Evolutionary conservation across 257 asterid species (phyloP), one percentile per base, ranked within the genome.

Genomic region (Euphrasia confusa): DNA sequence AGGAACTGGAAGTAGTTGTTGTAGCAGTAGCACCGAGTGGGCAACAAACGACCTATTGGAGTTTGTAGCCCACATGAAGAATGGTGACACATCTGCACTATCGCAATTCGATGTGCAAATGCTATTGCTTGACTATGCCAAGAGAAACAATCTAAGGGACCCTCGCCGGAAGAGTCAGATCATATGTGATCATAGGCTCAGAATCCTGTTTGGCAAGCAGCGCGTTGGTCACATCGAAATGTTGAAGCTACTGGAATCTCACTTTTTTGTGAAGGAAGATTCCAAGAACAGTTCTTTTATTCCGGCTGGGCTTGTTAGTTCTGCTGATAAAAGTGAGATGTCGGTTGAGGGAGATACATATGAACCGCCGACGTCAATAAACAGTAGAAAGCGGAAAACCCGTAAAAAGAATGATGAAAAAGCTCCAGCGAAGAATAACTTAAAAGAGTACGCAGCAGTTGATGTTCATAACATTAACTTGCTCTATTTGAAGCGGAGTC

Each of bases 211-310:
- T 70, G 84, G 98, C 53, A 88, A 78, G 80, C 78, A 86, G 58
- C 81, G 80, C 10, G 84, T 85, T 56, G 90, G 89, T 61, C 93
- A 82, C 68, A 74, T 74, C 48, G 98, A 90, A 69, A 90, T 88
- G 95, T 73, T 83, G 58, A 83, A 85, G 84, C 96, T 90, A 80
- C 86, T 90, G 5, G 94, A 85, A 62, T 81, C 42, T 77, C 98
- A 90, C 75, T 71, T 83, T 74, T 82, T 75, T 45, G 68, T 52
- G 39, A 78, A 78, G 77, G 91, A 82, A 70, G 86, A 78, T 54
- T 45, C 80, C 55, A 74, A 59, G 74, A 82, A 74, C 58, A 77
- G 63, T 60, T 71, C 80, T 45, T 74, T 76, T 65, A 62, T 80
- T 71, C 88, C 85, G 42, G 88, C 89, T 71, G 88, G 86, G 67